These are phyloP conservation scores for Capsicum rhomboideum DNA, from an alignment of 257 asterid genomes.

Conservation along the genomic window DNA sequence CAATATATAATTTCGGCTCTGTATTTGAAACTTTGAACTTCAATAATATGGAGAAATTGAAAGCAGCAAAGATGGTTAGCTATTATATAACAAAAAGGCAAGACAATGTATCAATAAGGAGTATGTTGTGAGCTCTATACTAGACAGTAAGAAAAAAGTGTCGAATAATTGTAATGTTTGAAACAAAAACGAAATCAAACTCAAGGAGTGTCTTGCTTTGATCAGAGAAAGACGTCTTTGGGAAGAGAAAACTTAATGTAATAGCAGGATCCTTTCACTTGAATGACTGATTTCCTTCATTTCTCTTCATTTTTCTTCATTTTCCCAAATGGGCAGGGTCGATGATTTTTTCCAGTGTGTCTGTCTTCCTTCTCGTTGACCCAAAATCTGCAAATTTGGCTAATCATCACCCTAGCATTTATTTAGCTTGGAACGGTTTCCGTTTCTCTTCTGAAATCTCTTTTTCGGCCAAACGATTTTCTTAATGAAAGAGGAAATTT, in stretches of 20 bases:
- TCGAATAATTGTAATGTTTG: neutral
- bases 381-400: neutral
- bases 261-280: neutral
- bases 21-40: neutral
- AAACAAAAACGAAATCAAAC: neutral
- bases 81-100: neutral
- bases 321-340: neutral
- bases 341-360: neutral
- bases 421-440: neutral
- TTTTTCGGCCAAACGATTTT: neutral
- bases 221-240: neutral
- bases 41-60: neutral
- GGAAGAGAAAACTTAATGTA: neutral
- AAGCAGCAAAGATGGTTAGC: neutral
- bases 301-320: neutral
- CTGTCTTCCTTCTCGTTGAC: neutral
- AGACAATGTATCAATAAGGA: neutral
- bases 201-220: neutral
- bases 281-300: neutral
- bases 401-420: neutral
- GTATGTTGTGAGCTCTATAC: neutral
- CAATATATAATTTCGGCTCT: neutral
- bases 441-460: neutral
- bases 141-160: neutral
- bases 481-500: neutral